These are phyloP conservation scores for Calonectria pteridis DNA, from an alignment of 2,329 filamentous ascomycete species.

Conservation along the genomic window DNA sequence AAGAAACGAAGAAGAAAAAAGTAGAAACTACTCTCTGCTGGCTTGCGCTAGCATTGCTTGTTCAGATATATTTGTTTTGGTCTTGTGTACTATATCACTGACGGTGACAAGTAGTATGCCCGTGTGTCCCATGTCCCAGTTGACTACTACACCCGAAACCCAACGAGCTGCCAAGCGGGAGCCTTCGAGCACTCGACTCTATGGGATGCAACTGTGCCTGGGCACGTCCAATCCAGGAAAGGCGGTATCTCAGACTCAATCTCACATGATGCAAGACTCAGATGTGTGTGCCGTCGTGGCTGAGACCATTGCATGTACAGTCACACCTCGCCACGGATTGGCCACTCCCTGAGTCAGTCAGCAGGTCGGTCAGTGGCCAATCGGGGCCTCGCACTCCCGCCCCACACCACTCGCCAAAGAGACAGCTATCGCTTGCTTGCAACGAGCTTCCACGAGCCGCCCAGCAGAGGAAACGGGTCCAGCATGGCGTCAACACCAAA, in stretches of 20 bases:
- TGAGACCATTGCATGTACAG: neutral
- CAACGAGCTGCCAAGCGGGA: neutral
- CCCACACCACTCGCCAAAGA: conserved; percentile 17
- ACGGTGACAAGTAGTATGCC: neutral
- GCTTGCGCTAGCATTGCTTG: neutral
- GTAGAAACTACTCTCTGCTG: neutral
- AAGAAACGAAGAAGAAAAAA: no score
- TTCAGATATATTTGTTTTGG: neutral
- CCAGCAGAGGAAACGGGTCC: neutral
- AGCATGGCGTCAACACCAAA: conserved; percentile 30
- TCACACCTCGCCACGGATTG: neutral
- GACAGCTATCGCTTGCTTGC: conserved; percentile 11
- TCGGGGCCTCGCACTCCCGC: neutral
- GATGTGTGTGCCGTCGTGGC: neutral
- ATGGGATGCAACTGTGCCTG: neutral
- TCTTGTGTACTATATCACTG: neutral
- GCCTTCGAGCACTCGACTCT: neutral
- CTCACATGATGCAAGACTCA: conserved; percentile 3
- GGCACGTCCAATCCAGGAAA: neutral
- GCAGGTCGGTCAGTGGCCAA: conserved; percentile 14
- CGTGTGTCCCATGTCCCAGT: neutral
- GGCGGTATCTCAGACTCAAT: neutral
- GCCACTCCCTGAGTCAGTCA: neutral
- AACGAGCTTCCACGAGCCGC: conserved; percentile 1
- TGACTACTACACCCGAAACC: neutral